A percentile compares a stretch with the other conserved stretches of the same genome.
Evolutionary conservation across 495 filamentous ascomycete species (phyloP).

Genomic region (Amphirosellinia nigrospora): DNA sequence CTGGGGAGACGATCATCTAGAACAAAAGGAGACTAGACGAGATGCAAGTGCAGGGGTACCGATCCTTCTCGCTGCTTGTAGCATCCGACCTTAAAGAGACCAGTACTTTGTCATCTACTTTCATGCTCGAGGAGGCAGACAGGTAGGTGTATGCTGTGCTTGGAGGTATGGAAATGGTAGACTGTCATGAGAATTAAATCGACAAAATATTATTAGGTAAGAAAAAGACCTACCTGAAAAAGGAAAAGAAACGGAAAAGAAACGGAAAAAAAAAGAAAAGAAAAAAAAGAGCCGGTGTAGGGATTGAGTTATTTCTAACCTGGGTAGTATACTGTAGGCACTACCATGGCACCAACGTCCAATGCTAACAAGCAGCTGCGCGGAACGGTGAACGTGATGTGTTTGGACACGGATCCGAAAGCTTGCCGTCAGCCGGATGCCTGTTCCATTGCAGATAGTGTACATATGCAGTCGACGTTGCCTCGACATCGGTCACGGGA

Average conservation of each 20-base stretch:
- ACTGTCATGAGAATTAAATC: no score
- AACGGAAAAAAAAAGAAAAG: no score
- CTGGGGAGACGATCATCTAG: conserved; percentile 20
- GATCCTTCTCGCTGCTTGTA: background rate
- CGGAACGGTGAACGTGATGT: background rate
- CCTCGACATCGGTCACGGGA: conserved; percentile 1
- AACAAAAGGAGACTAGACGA: background rate
- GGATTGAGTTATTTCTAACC: no score
- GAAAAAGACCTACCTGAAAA: no score
- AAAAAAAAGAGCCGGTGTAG: no score
- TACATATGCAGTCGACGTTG: background rate
- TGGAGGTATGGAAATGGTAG: no score
- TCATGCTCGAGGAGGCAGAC: no score
- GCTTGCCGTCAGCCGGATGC: background rate
- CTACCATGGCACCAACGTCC: background rate
- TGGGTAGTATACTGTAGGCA: no score
- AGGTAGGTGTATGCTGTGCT: no score
- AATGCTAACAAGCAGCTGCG: background rate
- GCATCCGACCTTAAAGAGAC: background rate
- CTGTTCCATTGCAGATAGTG: background rate
- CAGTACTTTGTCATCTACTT: no score
- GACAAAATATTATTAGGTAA: no score
- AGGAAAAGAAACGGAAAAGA: no score
- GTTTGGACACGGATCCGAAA: background rate
- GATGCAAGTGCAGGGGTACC: background rate